phyloP scores from a whole-genome alignment of 2,329 filamentous ascomycete genomes.

The Pyricularia sp. region DNA sequence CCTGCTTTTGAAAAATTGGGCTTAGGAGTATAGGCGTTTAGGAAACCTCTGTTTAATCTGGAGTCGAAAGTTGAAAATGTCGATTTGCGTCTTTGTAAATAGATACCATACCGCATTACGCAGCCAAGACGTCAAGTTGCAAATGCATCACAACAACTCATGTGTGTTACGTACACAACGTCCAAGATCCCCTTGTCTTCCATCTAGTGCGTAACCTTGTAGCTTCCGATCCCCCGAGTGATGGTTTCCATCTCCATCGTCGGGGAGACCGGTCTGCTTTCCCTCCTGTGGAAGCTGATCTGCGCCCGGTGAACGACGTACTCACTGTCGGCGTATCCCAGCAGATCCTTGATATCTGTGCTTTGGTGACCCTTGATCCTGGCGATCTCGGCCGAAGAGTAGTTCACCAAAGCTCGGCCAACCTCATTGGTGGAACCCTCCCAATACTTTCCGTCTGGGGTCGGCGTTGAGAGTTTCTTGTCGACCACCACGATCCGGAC shows the following conservation, averaged over 20 bases:
- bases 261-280: constrained; percentile 45
- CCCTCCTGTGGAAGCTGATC: constrained; percentile 60
- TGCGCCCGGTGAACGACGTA: constrained; percentile 87
- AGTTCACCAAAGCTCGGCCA: constrained; percentile 85
- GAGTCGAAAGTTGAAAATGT: background rate
- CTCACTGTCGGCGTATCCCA: constrained; percentile 91
- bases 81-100: background rate
- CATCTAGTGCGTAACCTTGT: constrained; percentile 10
- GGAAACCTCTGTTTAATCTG: background rate
- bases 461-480: constrained; percentile 26
- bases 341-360: constrained; percentile 64
- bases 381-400: constrained; percentile 74
- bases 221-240: constrained; percentile 13
- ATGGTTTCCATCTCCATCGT: constrained; percentile 16
- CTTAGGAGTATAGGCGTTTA: constrained; percentile 2
- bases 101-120: background rate
- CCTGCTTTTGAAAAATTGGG: background rate
- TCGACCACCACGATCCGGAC: constrained; percentile 78
- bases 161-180: background rate
- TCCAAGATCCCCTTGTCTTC: background rate
- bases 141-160: background rate
- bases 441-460: constrained; percentile 28
- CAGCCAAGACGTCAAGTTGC: background rate
- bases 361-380: constrained; percentile 80
- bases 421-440: constrained; percentile 58